Evolutionary conservation across 1,139 yeast genomes (phyloP), one percentile per base, ranked within the genome.

Genomic region (Saccharomycopsis hybrid): DNA sequence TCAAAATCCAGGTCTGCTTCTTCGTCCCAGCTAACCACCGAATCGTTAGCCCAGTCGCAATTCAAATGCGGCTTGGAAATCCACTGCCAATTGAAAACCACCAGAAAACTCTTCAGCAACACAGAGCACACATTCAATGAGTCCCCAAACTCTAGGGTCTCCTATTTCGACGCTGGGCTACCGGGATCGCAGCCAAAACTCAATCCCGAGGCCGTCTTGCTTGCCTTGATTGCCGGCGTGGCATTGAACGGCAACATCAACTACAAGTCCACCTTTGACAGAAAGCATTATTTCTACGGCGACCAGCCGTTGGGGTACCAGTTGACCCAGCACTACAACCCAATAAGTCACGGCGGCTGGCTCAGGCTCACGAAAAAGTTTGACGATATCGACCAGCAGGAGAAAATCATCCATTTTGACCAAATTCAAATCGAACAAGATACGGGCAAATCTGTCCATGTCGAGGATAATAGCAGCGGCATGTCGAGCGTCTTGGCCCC

Each of bases 261-360:
- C 54, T 56, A 66, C 0, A 58, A 63, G 7, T 84, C 92, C 0
- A 70, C 82, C 1, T 92, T 92, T 64, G 99, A 92, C 62, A 71
- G 99, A 56, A 92, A 92, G 64, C 99, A 92, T 64, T 92, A 92
- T 65, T 90, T 92, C 64, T 92, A 92, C 63, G 94, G 94, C 0
- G 99, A 92, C 64, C 97, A 92, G 65, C 98, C 98, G 0, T 69
- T 86, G 49, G 99, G 99, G 0, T 92, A 89, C 64, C 99, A 92
- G 63, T 83, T 92, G 51, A 92, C 99, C 0, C 99, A 92, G 66
- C 86, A 80, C 60, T 88, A 77, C 62, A 74, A 75, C 44, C 97
- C 99, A 1, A 71, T 86, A 46, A 95, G 97, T 1, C 71, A 64
- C 38, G 71, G 76, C 46, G 98, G 98, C 0, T 57, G 54, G 25